These are phyloP conservation scores for Aquanectria penicillioides DNA, from an alignment of 2,329 filamentous ascomycete species.

Conservation along the genomic window DNA sequence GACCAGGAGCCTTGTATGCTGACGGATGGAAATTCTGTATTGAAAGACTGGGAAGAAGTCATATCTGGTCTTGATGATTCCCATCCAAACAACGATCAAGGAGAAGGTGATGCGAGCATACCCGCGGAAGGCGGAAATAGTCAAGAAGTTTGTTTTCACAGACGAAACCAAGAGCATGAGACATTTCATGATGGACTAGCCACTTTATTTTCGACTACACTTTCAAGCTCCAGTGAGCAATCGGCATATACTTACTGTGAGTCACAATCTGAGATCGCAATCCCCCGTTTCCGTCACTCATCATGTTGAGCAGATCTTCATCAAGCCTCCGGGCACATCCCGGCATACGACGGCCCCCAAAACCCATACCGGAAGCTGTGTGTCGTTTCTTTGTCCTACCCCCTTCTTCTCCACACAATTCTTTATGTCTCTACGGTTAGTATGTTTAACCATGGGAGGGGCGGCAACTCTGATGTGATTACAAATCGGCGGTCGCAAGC, in stretches of 20 bases:
- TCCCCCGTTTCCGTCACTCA: too few species aligned
- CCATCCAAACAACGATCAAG: too few species aligned
- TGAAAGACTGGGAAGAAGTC: too few species aligned
- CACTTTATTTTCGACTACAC: not conserved
- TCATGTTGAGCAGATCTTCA: not conserved
- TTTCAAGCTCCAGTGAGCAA: not conserved
- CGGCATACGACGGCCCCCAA: not conserved
- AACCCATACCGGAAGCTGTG: constrained; percentile 6
- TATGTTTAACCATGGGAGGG: constrained; percentile 18
- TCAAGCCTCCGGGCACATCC: not conserved
- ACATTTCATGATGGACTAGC: not conserved
- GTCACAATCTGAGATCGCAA: too few species aligned
- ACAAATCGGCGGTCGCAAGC: constrained; percentile 11
- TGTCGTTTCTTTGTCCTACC: constrained; percentile 4
- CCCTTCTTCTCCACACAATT: constrained; percentile 13
- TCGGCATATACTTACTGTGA: constrained; percentile 15
- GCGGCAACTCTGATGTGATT: not conserved
- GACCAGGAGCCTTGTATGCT: too few species aligned
- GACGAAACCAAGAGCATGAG: not conserved
- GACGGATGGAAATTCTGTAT: too few species aligned
- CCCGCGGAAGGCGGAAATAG: not conserved
- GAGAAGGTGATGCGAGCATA: too few species aligned
- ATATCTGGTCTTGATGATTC: too few species aligned
- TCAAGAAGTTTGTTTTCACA: not conserved
- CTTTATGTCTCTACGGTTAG: constrained; percentile 16